These are phyloP conservation scores for Allium cepa DNA, from an alignment of 106 monocot genomes.

Conservation along the genomic window DNA sequence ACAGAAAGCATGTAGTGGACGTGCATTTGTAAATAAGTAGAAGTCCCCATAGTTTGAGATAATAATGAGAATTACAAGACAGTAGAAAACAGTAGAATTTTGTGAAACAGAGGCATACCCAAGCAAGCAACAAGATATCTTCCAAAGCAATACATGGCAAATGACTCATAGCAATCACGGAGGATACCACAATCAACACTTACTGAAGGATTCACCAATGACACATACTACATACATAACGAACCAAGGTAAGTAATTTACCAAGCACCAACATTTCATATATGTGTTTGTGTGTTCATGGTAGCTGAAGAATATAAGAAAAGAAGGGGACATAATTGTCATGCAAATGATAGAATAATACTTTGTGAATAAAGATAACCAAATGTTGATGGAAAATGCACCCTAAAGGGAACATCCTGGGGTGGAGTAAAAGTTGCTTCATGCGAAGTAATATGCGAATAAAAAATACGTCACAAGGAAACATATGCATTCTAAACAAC, in stretches of 20 bases:
- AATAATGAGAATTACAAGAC: not conserved
- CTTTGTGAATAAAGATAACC: not conserved
- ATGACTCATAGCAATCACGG: constrained; percentile 91
- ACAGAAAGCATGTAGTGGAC: too few species aligned
- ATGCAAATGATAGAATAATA: not conserved
- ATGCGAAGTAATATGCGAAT: too few species aligned
- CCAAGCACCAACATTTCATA: not conserved
- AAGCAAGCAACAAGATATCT: constrained; percentile 96
- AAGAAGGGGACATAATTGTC: not conserved
- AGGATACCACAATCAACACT: constrained; percentile 85
- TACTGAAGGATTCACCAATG: constrained; percentile 69
- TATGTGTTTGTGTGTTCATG: not conserved
- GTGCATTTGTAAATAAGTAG: too few species aligned
- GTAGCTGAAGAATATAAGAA: not conserved
- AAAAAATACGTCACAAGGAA: too few species aligned
- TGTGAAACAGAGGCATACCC: constrained; percentile 42
- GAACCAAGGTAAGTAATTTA: too few species aligned
- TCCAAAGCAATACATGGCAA: constrained; percentile 99
- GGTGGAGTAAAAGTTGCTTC: too few species aligned
- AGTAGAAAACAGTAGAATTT: not conserved
- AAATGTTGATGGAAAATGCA: not conserved
- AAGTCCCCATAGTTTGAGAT: too few species aligned
- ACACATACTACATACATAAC: constrained; percentile 47
- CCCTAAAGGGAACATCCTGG: too few species aligned
- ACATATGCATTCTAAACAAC: too few species aligned